These are phyloP conservation scores for Cercospora brassicicola DNA, from an alignment of 2,329 filamentous ascomycete species.

Conservation along the genomic window DNA sequence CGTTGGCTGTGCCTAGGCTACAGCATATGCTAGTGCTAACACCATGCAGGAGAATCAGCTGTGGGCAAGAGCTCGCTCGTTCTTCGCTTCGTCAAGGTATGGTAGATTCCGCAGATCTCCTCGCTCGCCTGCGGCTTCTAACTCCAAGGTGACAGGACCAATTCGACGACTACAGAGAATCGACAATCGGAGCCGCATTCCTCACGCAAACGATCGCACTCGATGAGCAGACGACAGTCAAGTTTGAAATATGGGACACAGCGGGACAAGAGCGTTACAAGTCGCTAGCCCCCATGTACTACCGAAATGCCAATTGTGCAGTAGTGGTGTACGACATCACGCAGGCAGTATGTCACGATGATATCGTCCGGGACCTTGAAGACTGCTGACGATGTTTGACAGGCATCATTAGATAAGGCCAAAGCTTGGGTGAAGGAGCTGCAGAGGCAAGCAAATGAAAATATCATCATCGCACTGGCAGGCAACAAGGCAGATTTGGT, in stretches of 20 bases:
- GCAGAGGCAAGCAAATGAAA: constrained; percentile 97
- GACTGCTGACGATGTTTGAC: constrained; percentile 27
- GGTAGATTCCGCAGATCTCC: constrained; percentile 27
- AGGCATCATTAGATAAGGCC: constrained; percentile 97
- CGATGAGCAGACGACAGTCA: constrained; percentile 96
- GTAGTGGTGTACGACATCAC: constrained; percentile 99
- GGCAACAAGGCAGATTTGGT: constrained; percentile 98
- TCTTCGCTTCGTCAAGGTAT: constrained; percentile 94
- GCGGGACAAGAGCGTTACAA: constrained; percentile 99
- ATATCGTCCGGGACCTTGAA: neutral
- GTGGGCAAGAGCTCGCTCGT: constrained; percentile 99
- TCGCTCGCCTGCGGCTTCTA: neutral
- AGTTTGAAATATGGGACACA: constrained; percentile 99
- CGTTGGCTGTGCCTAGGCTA: neutral
- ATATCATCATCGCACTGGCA: constrained; percentile 97
- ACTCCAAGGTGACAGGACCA: constrained; percentile 68
- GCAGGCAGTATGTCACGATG: constrained; percentile 71
- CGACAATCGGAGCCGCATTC: constrained; percentile 96
- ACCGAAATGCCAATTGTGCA: constrained; percentile 97
- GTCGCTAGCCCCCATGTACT: constrained; percentile 98
- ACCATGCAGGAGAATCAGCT: constrained; percentile 80
- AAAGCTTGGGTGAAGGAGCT: constrained; percentile 99
- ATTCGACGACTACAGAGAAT: constrained; percentile 98
- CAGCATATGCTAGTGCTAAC: constrained; percentile 40
- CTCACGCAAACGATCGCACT: constrained; percentile 98